phyloP scores from a whole-genome alignment of 2,329 filamentous ascomycete species.

The Fusarium nurragi region DNA sequence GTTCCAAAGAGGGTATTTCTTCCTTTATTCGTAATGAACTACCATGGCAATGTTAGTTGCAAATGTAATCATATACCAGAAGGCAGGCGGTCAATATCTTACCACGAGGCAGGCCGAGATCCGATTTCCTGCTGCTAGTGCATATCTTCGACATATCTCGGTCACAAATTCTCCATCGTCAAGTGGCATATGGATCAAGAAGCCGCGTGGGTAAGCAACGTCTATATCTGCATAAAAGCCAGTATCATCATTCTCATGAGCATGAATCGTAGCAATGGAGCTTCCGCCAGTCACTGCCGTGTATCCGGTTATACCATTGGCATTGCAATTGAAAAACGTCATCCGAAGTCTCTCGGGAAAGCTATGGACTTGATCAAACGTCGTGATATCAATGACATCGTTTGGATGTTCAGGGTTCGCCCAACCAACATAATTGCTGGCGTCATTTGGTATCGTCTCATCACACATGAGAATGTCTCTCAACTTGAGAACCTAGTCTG shows the following conservation, averaged over 20 bases:
- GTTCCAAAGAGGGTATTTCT: too few relatives aligned
- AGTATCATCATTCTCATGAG: conserved; percentile 1
- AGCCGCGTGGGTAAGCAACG: not conserved
- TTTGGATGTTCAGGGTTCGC: conserved; percentile 10
- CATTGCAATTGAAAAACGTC: conserved; percentile 13
- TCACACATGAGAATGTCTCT: conserved; percentile 10
- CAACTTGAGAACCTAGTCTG: conserved; percentile 9
- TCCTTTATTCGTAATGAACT: too few relatives aligned
- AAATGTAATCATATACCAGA: not conserved
- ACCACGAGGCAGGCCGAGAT: conserved; percentile 19
- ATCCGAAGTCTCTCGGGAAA: conserved; percentile 12
- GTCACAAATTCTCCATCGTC: conserved; percentile 21
- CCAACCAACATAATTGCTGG: conserved; percentile 15
- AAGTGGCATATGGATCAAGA: conserved; percentile 20
- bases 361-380: not conserved
- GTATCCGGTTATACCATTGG: conserved; percentile 12
- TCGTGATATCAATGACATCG: conserved; percentile 13
- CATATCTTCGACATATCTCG: conserved; percentile 20
- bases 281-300: conserved; percentile 5
- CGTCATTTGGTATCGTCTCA: not conserved
- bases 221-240: conserved; percentile 19
- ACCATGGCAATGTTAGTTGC: not conserved
- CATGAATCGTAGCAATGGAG: conserved; percentile 1
- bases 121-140: not conserved
- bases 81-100: not conserved